Evolutionary conservation across 148 eudicot species (phyloP), one percentile per base, ranked within the genome.

Genomic region (Nepenthes mirabilis): DNA sequence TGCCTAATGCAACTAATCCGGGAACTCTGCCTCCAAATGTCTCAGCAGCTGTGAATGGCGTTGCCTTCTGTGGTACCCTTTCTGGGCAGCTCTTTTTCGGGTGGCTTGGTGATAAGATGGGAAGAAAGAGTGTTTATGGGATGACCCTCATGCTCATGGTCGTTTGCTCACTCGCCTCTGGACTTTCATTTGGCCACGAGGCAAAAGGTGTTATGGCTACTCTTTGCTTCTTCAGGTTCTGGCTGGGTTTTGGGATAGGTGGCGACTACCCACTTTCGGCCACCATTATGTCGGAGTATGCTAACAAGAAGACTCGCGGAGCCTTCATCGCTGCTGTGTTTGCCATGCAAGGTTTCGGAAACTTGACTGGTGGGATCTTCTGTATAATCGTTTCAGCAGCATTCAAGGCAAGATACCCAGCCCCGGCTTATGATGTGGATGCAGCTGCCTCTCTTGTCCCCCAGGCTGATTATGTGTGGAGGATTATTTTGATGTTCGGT

Each of bases 261-360:
- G 52, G 52, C 3, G 52, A 49, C 52, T 49, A 49, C 52, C 52
- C 52, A 11, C 52, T 49, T 49, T 49, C 52, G 2, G 52, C 52
- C 52, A 49, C 52, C 52, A 49, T 49, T 49, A 49, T 49, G 52
- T 49, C 52, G 0, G 52, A 49, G 52, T 49, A 49, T 49, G 52
- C 52, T 2, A 49, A 49, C 14, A 49, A 49, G 11, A 49, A 11
- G 52, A 49, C 52, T 49, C 52, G 52, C 0, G 52, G 52, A 2
- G 52, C 52, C 12, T 49, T 49, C 52, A 11, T 49, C 3, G 52
- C 52, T 1, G 52, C 52, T 5, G 52, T 49, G 52, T 49, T 49
- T n/a, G 52, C 52, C 52, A 49, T 49, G 52, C 52, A 49, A n/a
- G 52, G 52, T 49, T 49, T 49, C 13, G 52, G 52, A 12, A 49